phyloP scores from a whole-genome alignment of 805 yeast genomes.

The Saccharomycopsis olivae region DNA sequence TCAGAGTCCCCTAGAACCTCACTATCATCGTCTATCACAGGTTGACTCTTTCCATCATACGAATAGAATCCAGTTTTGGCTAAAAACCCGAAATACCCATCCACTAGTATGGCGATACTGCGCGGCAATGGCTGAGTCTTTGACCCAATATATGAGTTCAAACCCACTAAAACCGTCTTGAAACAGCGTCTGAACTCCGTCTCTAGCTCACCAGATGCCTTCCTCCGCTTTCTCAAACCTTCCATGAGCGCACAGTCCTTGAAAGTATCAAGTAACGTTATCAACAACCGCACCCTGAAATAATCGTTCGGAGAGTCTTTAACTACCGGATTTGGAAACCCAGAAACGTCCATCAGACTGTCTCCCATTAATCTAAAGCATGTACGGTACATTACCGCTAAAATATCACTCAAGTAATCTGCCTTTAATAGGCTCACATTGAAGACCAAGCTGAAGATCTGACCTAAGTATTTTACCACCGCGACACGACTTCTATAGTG shows the following conservation, averaged over 20 bases:
- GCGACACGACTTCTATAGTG: slow-evolving; percentile 52
- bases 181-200: neutral
- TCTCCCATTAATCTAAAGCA: slow-evolving; percentile 46
- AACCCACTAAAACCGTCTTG: slow-evolving; percentile 39
- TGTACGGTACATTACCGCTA: slow-evolving; percentile 28
- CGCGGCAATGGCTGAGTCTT: slow-evolving; percentile 54
- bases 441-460: neutral
- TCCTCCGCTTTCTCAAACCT: neutral
- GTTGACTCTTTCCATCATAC: too few relatives aligned
- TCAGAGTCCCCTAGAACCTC: too few relatives aligned
- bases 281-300: slow-evolving; percentile 54
- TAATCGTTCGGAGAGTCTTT: slow-evolving; percentile 56
- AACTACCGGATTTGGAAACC: slow-evolving; percentile 40
- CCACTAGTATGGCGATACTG: slow-evolving; percentile 47
- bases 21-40: too few relatives aligned
- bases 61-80: too few relatives aligned
- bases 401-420: slow-evolving; percentile 24
- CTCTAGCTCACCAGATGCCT: slow-evolving; percentile 5
- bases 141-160: slow-evolving; percentile 61
- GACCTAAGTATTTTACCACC: slow-evolving; percentile 42
- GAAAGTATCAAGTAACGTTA: slow-evolving; percentile 31
- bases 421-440: neutral
- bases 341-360: too few relatives aligned
- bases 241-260: neutral
- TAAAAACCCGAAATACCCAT: slow-evolving; percentile 34